These are phyloP conservation scores for Talaromyces sp. DNA, from an alignment of 2,329 filamentous ascomycete species.

Conservation along the genomic window DNA sequence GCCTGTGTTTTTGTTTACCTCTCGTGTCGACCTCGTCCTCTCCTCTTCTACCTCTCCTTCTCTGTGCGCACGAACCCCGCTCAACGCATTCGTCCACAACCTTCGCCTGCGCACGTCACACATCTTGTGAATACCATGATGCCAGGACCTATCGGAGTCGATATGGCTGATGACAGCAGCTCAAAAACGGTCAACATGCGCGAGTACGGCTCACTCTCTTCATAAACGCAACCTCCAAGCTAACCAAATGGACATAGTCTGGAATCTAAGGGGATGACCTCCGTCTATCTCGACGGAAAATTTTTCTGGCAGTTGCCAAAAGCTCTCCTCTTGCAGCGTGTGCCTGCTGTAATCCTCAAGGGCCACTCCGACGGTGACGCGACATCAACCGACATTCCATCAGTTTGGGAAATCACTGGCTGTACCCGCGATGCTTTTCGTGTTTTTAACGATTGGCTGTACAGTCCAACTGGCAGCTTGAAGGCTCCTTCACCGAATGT, in stretches of 20 bases:
- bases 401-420: constrained; percentile 3
- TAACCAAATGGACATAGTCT: not conserved
- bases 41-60: not conserved
- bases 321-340: not conserved
- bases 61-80: not conserved
- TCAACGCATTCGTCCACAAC: not conserved
- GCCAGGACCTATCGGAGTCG: not conserved
- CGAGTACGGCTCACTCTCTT: not conserved
- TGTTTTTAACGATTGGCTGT: constrained; percentile 8
- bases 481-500: not conserved
- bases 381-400: not conserved
- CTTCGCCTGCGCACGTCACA: not conserved
- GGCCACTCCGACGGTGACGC: not conserved
- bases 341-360: not conserved
- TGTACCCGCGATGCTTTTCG: constrained; percentile 4
- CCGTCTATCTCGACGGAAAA: constrained; percentile 6
- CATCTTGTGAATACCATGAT: not conserved
- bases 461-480: not conserved
- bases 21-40: not conserved
- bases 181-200: not conserved
- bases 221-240: not conserved
- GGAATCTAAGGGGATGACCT: constrained; percentile 3
- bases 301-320: constrained; percentile 7
- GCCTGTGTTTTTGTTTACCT: not conserved
- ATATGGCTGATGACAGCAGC: not conserved